Percentiles rank a stretch among this genome's conserved stretches.
phyloP scores from a whole-genome alignment of 345 rosid species.

The Acer campestre region DNA sequence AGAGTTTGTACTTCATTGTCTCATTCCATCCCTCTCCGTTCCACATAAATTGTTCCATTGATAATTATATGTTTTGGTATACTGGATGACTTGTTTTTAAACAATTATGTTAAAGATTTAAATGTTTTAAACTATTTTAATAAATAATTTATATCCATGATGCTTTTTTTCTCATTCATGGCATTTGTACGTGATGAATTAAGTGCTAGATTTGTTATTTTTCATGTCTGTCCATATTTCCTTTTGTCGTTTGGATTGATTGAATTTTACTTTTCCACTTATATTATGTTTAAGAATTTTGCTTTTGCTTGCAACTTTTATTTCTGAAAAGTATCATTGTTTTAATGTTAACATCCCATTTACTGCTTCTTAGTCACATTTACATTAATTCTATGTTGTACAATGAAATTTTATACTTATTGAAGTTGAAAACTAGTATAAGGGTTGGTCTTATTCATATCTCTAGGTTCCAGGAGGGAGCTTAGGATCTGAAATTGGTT shows the following conservation, averaged over 20 bases:
- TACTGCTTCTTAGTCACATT: background rate
- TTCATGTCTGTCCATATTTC: background rate
- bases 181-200: background rate
- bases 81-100: background rate
- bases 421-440: background rate
- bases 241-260: background rate
- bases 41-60: background rate
- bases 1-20: background rate
- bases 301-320: background rate
- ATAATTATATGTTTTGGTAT: background rate
- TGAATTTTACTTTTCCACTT: background rate
- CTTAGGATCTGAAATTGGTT: slow-evolving; percentile 5
- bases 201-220: background rate
- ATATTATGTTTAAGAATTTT: background rate
- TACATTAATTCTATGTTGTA: background rate
- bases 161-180: background rate
- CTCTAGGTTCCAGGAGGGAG: background rate
- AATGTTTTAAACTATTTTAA: background rate
- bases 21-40: background rate
- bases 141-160: background rate
- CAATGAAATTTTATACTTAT: background rate
- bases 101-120: background rate
- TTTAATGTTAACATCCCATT: background rate
- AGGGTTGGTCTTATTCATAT: background rate
- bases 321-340: background rate